Evolutionary conservation across 208 protist genomes (phyloP), one percentile per base, ranked within the genome.

Genomic region (Leishmania tropica): DNA sequence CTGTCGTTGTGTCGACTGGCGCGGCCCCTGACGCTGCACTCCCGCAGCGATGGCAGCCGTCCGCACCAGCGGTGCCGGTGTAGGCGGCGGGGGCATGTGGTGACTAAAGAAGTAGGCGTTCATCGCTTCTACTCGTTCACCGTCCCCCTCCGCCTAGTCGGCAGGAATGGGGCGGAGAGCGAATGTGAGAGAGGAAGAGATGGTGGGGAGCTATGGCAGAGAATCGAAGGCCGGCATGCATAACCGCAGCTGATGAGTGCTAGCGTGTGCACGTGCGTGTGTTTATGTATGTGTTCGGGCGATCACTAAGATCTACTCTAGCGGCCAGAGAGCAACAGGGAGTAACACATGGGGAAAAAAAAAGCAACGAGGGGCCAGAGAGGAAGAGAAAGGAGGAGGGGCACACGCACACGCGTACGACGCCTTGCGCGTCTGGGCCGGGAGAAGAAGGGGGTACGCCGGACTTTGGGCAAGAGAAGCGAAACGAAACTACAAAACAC

Each of bases 51-150:
- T 40, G 37, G n/a, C 76, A n/a, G 58, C 28, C 45, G 13, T 54
- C 47, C 53, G 35, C 51, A 60, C 37, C 42, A 73, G 19, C 75
- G 31, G 58, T 35, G 75, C 3, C 45, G 75, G 58, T 31, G 54
- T 13, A 45, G 24, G 40, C 54, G 37, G 42, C 28, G 53, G 73
- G 2, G 51, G 51, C 17, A 70, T 47, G 58, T 54, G 24, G 53
- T 87, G 80, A 67, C 79, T 86, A 45, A 56, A 86, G 51, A 86
- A 86, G 48, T 83, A 86, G 21, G 79, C 72, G 56, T 85, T 81
- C 83, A 85, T 85, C 75, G 68, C 45, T 15, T 73, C 37, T 42
- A 28, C 51, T 47, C 24, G 35, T 31, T 24, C 48, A 31, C 19
- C 48, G 35, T 42, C 74, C 51, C 51, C 74, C 45, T 10, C 7